A percentile compares a stretch with the other conserved stretches of the same genome.
Conservation (phyloP, 2,329 filamentous ascomycete species). For the Sarocladium kiliense region DNA sequence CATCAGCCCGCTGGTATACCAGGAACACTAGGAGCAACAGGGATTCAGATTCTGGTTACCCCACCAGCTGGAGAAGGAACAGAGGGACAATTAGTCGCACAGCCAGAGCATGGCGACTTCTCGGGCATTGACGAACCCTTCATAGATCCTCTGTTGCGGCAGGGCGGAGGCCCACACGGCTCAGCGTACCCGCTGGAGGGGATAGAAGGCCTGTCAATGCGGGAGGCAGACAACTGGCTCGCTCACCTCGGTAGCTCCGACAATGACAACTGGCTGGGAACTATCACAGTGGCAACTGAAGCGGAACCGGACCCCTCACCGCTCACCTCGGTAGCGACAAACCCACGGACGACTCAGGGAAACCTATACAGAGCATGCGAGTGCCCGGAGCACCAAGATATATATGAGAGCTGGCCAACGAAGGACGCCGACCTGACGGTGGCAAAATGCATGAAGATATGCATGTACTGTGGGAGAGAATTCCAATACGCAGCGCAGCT, state of each 20-base stretch:
- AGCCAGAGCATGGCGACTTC: background rate
- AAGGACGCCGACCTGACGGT: constrained; percentile 16
- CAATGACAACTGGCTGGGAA: background rate
- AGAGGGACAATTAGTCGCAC: background rate
- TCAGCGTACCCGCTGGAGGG: constrained; percentile 12
- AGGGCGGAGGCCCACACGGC: background rate
- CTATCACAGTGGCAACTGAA: background rate
- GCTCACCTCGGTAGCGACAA: constrained; percentile 15
- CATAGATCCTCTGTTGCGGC: no score
- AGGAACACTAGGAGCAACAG: background rate
- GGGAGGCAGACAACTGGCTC: no score
- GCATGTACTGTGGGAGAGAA: constrained; percentile 16
- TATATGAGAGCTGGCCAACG: constrained; percentile 13
- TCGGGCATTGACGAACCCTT: background rate
- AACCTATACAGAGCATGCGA: constrained; percentile 14
- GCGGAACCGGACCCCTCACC: constrained; percentile 12
- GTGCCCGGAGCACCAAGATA: constrained; percentile 15
- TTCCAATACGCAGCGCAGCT: background rate
- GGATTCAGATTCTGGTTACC: background rate
- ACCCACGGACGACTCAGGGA: constrained; percentile 11
- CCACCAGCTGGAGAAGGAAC: background rate
- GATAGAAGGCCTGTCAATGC: constrained; percentile 12
- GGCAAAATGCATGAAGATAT: no score
- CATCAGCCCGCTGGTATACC: background rate
- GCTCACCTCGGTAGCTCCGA: background rate